A percentile compares a stretch with the other conserved stretches of the same genome.
Evolutionary conservation across 805 yeast genomes (phyloP).

Genomic region (Priceomyces medius): DNA sequence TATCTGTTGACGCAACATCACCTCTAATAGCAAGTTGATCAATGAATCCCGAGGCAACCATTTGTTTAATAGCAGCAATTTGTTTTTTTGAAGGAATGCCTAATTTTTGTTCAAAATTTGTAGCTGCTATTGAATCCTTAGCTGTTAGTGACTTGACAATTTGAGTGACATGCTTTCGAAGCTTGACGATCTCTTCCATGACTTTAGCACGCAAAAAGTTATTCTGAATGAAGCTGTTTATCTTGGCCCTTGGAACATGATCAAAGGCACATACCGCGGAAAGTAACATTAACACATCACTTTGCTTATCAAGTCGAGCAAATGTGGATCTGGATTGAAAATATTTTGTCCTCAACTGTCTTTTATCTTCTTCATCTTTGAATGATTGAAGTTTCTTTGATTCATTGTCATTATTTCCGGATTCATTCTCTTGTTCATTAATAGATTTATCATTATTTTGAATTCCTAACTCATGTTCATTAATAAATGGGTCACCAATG

Average conservation of each 20-base stretch:
- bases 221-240: slow-evolving; percentile 47
- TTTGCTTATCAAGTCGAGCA: slow-evolving; percentile 62
- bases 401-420: slow-evolving; percentile 30
- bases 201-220: slow-evolving; percentile 75
- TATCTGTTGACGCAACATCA: slow-evolving; percentile 66
- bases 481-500: slow-evolving; percentile 87
- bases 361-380: slow-evolving; percentile 36
- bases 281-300: slow-evolving; percentile 73
- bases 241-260: slow-evolving; percentile 55
- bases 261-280: slow-evolving; percentile 88
- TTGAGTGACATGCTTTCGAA: slow-evolving; percentile 75
- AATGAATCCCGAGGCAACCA: slow-evolving; percentile 87
- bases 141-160: slow-evolving; percentile 68
- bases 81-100: slow-evolving; percentile 69
- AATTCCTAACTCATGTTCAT: slow-evolving; percentile 72
- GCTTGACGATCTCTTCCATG: slow-evolving; percentile 81
- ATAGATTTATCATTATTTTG: slow-evolving; percentile 11
- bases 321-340: slow-evolving; percentile 60
- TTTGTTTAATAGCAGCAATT: slow-evolving; percentile 79
- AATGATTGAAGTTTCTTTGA: slow-evolving; percentile 36
- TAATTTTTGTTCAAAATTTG: slow-evolving; percentile 42
- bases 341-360: slow-evolving; percentile 50
- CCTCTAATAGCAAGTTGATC: slow-evolving; percentile 89
- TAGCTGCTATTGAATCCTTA: slow-evolving; percentile 56
- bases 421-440: slow-evolving; percentile 28